Percentiles rank a stretch among this genome's conserved stretches.
Evolutionary conservation across 2,329 filamentous ascomycete genomes (phyloP).

Genomic region (Trichoderma atroviride): DNA sequence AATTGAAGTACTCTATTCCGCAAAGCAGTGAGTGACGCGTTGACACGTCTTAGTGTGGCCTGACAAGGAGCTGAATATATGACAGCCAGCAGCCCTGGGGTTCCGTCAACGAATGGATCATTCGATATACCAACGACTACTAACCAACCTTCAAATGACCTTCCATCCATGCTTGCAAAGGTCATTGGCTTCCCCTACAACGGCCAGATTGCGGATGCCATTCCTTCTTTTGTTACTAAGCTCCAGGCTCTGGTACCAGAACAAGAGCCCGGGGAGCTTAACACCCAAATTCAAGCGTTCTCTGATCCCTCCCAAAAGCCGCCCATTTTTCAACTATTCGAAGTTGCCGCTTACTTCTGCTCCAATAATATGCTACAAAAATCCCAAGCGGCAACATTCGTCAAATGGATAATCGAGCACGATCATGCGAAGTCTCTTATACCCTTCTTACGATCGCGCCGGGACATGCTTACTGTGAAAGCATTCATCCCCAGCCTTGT

Average conservation of each 20-base stretch:
- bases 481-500: neutral
- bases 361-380: neutral
- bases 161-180: neutral
- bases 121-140: neutral
- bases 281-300: neutral
- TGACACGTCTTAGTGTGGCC: neutral
- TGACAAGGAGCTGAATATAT: neutral
- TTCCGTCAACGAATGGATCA: neutral
- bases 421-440: neutral
- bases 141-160: neutral
- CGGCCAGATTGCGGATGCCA: neutral
- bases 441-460: neutral
- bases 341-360: neutral
- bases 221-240: neutral
- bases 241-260: neutral
- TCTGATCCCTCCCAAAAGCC: neutral
- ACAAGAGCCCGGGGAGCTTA: neutral
- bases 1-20: neutral
- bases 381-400: neutral
- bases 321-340: neutral
- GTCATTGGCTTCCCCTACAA: neutral
- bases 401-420: neutral
- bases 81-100: neutral
- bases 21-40: neutral
- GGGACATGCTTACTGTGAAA: neutral